Conservation (phyloP, 768 basidiomycete species). For the Crassisporium funariophilum region DNA sequence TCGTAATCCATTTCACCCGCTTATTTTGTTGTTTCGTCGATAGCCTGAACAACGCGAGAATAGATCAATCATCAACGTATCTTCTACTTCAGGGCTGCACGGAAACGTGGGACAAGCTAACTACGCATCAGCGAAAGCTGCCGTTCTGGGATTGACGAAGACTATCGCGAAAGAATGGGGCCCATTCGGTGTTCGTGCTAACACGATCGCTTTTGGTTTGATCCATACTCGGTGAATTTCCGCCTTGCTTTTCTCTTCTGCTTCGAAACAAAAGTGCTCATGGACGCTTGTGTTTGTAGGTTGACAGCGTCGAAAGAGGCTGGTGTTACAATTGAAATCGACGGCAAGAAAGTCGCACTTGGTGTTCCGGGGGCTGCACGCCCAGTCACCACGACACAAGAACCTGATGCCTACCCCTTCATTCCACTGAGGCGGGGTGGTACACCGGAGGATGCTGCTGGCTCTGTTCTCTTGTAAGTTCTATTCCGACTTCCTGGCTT, state of each 20-base stretch:
- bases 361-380: slow-evolving; percentile 67
- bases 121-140: slow-evolving; percentile 80
- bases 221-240: slow-evolving; percentile 68
- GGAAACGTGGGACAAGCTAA: slow-evolving; percentile 88
- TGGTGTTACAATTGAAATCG: slow-evolving; percentile 74
- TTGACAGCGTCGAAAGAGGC: slow-evolving; percentile 80
- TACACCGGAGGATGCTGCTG: slow-evolving; percentile 75
- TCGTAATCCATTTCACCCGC: slow-evolving; percentile 13
- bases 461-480: slow-evolving; percentile 74
- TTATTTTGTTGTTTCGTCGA: background rate
- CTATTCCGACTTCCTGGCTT: background rate
- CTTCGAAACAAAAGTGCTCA: background rate
- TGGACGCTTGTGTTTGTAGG: slow-evolving; percentile 33
- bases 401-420: slow-evolving; percentile 37
- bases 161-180: slow-evolving; percentile 92
- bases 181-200: slow-evolving; percentile 76
- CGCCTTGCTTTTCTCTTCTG: background rate
- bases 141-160: slow-evolving; percentile 79
- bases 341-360: slow-evolving; percentile 81
- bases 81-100: slow-evolving; percentile 80
- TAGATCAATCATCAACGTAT: slow-evolving; percentile 80
- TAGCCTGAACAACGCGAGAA: slow-evolving; percentile 62
- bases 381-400: slow-evolving; percentile 30
- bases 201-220: slow-evolving; percentile 77
- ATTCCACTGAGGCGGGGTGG: slow-evolving; percentile 73